Percentiles rank a stretch among this genome's conserved stretches.
Conservation (phyloP, 108 stramenopile species). For the Cylindrotheca closterium region DNA sequence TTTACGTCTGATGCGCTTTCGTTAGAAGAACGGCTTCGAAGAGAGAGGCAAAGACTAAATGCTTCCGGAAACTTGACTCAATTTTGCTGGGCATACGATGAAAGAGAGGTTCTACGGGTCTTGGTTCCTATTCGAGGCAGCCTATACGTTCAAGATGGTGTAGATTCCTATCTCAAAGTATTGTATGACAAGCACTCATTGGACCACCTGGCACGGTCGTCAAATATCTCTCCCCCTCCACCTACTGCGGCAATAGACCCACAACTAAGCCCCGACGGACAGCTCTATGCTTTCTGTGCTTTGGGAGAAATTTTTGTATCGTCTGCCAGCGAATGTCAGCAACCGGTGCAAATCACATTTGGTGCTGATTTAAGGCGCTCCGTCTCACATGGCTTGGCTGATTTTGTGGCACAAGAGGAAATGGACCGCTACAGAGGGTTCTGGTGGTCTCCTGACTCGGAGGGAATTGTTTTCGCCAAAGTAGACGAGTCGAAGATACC, state of each 20-base stretch:
- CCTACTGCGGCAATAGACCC: conserved; percentile 54
- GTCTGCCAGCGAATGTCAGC: conserved; percentile 24
- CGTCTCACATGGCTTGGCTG: conserved; percentile 88
- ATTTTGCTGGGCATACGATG: conserved; percentile 49
- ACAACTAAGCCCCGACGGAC: conserved; percentile 64
- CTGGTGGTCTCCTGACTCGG: conserved; percentile 85
- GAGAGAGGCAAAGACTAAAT: conserved; percentile 61
- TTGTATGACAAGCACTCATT: conserved; percentile 53
- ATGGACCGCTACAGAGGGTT: conserved; percentile 94
- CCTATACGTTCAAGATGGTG: conserved; percentile 67
- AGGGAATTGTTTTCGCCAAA: conserved; percentile 60
- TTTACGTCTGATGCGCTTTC: conserved; percentile 22
- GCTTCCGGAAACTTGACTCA: conserved; percentile 53
- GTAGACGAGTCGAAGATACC: conserved; percentile 89
- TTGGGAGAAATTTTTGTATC: conserved; percentile 63
- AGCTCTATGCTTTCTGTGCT: conserved; percentile 60
- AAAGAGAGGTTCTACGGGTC: conserved; percentile 32
- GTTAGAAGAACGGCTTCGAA: conserved; percentile 54
- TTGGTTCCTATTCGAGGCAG: conserved; percentile 61
- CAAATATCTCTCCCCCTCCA: conserved; percentile 12
- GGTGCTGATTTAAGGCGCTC: conserved; percentile 43
- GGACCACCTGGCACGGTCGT: conserved; percentile 12
- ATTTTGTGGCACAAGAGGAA: conserved; percentile 94
- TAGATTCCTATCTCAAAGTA: conserved; percentile 29
- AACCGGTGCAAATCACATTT: conserved; percentile 41